phyloP scores from a whole-genome alignment of 345 rosid genomes.

The Brassica napus region DNA sequence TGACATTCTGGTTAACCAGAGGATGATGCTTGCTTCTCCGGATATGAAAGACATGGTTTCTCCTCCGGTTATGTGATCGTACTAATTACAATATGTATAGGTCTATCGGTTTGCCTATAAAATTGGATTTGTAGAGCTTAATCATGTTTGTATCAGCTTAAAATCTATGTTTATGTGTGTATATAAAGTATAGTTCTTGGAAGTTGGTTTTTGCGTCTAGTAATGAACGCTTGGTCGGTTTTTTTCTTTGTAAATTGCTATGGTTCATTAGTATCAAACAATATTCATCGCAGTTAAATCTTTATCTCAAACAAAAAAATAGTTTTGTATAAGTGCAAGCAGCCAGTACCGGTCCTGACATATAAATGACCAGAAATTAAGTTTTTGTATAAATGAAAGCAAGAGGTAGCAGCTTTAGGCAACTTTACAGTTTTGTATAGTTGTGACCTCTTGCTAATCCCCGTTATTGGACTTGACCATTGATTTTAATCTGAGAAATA shows the following conservation, averaged over 20 bases:
- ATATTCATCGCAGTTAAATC: background rate
- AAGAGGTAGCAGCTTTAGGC: too few species aligned
- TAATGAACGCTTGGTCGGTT: constrained; percentile 16
- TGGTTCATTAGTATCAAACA: constrained; percentile 4
- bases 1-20: constrained; percentile 6
- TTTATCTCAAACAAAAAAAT: background rate
- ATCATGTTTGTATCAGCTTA: background rate
- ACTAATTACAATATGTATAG: background rate
- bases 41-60: constrained; percentile 6
- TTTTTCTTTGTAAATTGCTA: constrained; percentile 11
- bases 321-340: background rate
- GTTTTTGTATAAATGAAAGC: too few species aligned
- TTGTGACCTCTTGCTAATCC: background rate
- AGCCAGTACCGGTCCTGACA: background rate
- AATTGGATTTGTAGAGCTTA: constrained; percentile 5
- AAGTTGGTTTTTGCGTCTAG: constrained; percentile 14
- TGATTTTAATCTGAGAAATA: background rate
- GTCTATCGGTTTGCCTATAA: constrained; percentile 10
- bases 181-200: constrained; percentile 8
- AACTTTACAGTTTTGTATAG: too few species aligned
- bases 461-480: background rate
- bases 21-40: constrained; percentile 5
- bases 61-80: background rate
- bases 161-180: background rate
- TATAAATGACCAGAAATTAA: background rate